These are phyloP conservation scores for Fagus crenata DNA, from an alignment of 306 rosid genomes.

Conservation along the genomic window DNA sequence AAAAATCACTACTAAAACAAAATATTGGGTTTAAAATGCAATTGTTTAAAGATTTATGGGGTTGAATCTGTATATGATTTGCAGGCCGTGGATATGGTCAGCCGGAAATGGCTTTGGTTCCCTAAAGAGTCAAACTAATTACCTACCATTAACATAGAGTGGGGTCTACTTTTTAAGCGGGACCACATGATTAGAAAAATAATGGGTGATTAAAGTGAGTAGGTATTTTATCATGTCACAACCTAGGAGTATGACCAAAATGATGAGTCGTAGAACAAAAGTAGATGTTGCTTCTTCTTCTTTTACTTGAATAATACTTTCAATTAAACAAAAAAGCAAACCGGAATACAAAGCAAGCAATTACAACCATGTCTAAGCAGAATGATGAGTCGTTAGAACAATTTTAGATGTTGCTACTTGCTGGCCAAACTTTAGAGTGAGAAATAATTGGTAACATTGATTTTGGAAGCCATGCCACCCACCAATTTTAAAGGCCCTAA, in stretches of 20 bases:
- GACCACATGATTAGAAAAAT: neutral
- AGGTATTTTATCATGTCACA: too few species aligned
- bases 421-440: neutral
- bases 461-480: conserved; percentile 1
- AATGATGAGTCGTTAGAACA: too few species aligned
- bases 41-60: too few species aligned
- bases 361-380: too few species aligned
- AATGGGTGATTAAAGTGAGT: too few species aligned
- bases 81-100: neutral
- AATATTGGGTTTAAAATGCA: too few species aligned
- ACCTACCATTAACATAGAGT: neutral
- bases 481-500: neutral
- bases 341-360: too few species aligned
- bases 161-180: neutral
- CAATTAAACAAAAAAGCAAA: too few species aligned
- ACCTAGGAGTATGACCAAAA: neutral
- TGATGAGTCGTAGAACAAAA: neutral
- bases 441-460: neutral
- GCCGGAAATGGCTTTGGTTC: neutral
- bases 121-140: neutral
- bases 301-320: too few species aligned
- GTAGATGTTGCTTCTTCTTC: neutral
- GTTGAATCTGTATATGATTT: neutral
- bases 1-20: too few species aligned
- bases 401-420: too few species aligned